Evolutionary conservation across 257 asterid genomes (phyloP).

Genomic region (Capsicum rhomboideum): DNA sequence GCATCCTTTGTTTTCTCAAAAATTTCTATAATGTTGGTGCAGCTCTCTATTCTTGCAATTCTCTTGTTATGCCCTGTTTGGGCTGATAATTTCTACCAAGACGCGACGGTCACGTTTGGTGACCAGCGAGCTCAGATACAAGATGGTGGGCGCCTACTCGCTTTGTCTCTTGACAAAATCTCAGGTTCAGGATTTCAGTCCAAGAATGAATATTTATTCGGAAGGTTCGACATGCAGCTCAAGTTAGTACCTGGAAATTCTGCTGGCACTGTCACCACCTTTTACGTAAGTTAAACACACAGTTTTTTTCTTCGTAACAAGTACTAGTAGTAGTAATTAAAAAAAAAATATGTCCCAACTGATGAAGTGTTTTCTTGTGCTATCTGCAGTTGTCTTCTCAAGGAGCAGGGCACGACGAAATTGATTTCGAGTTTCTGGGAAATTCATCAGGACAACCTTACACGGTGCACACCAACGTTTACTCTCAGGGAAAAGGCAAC

Average conservation of each 20-base stretch:
- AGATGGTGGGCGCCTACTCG: slow-evolving; percentile 24
- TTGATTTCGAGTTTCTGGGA: slow-evolving; percentile 38
- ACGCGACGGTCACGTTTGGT: slow-evolving; percentile 24
- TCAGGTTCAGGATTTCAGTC: slow-evolving; percentile 52
- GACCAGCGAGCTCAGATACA: slow-evolving; percentile 24
- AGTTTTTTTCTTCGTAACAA: not conserved
- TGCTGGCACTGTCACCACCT: slow-evolving; percentile 46
- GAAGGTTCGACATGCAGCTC: slow-evolving; percentile 20
- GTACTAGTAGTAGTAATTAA: not conserved
- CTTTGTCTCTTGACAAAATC: slow-evolving; percentile 22
- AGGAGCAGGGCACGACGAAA: slow-evolving; percentile 33
- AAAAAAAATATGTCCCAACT: not conserved
- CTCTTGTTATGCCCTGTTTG: not conserved
- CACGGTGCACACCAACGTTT: slow-evolving; percentile 36
- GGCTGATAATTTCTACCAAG: slow-evolving; percentile 29
- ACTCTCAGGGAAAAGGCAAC: slow-evolving; percentile 30
- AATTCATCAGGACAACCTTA: slow-evolving; percentile 28
- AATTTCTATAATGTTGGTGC: not conserved
- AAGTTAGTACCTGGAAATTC: slow-evolving; percentile 27
- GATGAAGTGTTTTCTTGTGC: not conserved
- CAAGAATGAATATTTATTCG: slow-evolving; percentile 20
- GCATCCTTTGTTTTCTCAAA: too few relatives aligned
- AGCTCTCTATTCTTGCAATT: not conserved
- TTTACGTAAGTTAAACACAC: slow-evolving; percentile 10
- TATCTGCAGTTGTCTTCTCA: slow-evolving; percentile 29